Evolutionary conservation across 805 yeast genomes (phyloP).

Genomic region (Cyberlindnera maclurae): DNA sequence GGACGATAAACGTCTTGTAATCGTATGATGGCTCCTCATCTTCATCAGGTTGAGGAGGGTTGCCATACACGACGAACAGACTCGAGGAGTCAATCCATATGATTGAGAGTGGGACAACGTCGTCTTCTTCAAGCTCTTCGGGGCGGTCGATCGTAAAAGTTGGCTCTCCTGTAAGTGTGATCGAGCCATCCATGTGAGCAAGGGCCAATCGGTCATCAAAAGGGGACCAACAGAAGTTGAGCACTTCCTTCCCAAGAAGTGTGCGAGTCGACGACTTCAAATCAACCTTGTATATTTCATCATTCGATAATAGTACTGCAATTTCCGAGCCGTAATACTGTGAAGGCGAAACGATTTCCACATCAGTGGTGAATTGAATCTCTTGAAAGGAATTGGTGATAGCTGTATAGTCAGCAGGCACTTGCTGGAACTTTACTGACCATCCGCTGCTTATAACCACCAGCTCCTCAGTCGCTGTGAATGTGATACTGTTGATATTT

Average conservation of each 20-base stretch:
- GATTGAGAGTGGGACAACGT: constrained; percentile 12
- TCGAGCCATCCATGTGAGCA: constrained; percentile 10
- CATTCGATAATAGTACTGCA: constrained; percentile 13
- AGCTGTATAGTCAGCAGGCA: constrained; percentile 2
- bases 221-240: constrained; percentile 20
- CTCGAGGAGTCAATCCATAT: constrained; percentile 11
- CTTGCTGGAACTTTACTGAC: constrained; percentile 14
- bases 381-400: constrained; percentile 9
- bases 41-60: constrained; percentile 21
- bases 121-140: constrained; percentile 14
- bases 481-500: constrained; percentile 25
- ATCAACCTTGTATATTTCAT: constrained; percentile 13
- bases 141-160: constrained; percentile 7
- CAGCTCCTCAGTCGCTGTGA: constrained; percentile 26
- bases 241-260: constrained; percentile 14
- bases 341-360: constrained; percentile 20
- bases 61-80: constrained; percentile 25
- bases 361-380: constrained; percentile 5
- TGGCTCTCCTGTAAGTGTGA: constrained; percentile 13
- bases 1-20: constrained; percentile 21
- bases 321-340: constrained; percentile 14
- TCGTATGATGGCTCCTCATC: constrained; percentile 25
- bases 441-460: constrained; percentile 26
- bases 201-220: constrained; percentile 17
- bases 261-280: constrained; percentile 1